Conservation (phyloP, 164 flowering plant species). For the Houttuynia cordata region DNA sequence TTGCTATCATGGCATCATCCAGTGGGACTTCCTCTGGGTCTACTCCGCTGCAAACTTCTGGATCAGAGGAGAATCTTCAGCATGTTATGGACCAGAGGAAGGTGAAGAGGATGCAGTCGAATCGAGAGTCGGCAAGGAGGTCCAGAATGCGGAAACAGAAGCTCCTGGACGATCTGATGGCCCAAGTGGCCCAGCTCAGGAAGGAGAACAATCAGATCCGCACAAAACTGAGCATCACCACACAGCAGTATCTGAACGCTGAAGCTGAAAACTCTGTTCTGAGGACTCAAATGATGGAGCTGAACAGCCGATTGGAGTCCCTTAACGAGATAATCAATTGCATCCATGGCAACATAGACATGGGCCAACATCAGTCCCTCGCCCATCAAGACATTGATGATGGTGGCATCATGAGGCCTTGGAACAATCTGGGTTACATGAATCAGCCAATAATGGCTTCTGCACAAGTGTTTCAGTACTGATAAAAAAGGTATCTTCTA, state of each 20-base stretch:
- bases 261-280: slow-evolving; percentile 61
- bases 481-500: not conserved
- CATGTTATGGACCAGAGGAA: slow-evolving; percentile 50
- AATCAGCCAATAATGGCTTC: slow-evolving; percentile 10
- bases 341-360: slow-evolving; percentile 8
- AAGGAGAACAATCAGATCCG: slow-evolving; percentile 46
- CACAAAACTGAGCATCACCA: slow-evolving; percentile 30
- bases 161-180: slow-evolving; percentile 65
- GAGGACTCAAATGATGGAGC: slow-evolving; percentile 57
- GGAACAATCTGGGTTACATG: slow-evolving; percentile 10
- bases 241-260: slow-evolving; percentile 35
- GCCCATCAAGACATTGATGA: slow-evolving; percentile 8
- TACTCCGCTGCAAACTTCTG: slow-evolving; percentile 18
- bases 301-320: slow-evolving; percentile 48
- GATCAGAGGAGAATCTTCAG: slow-evolving; percentile 35
- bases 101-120: slow-evolving; percentile 70
- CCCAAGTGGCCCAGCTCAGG: slow-evolving; percentile 37
- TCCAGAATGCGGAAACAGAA: slow-evolving; percentile 79
- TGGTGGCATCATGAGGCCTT: slow-evolving; percentile 22
- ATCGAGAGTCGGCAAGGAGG: slow-evolving; percentile 83
- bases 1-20: slow-evolving; percentile 26
- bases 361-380: not conserved
- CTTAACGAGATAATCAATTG: slow-evolving; percentile 46
- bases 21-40: slow-evolving; percentile 47
- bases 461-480: slow-evolving; percentile 21